Evolutionary conservation across 78 protist species (phyloP), one percentile per base, ranked within the genome.

Genomic region (Chrysochromulina parva): DNA sequence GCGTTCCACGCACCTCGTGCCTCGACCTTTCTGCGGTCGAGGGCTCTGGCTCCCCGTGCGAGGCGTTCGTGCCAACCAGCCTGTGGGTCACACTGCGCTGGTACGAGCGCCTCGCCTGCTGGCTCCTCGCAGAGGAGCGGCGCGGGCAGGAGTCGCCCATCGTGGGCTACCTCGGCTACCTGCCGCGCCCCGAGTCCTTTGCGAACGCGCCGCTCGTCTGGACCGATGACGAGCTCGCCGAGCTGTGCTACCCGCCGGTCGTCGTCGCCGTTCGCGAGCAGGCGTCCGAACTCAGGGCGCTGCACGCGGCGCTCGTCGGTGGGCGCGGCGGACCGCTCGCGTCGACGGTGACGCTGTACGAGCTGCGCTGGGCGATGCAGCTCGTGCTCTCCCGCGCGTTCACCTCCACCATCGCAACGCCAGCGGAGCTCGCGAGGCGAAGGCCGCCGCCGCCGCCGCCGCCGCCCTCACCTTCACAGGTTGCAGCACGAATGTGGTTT

Each of bases 301-400:
- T 74, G 19, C 55, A 17, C 57, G 58, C 16, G 20, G 55, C 3
- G 82, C 50, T 74, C n/a, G 50, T 2, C 24, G 14, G 48, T 11
- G 50, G 53, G 3, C 38, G 38, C 38, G 78, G 78, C 7, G 78
- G 78, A 1, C 28, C 82, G 38, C 57, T 10, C 57, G 82, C 53
- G 28, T 53, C 19, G 38, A 1, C n/a, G 24, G 82, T 48, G 28
- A 48, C 82, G 55, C 50, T 74, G 11, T 53, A 74, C 26, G 82
- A 74, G 57, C n/a, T 74, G 28, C 10, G 13, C 13, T 74, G 82
- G 82, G 82, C 82, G 57, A 11, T 13, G 55, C 82, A 74, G 82
- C 50, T 74, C 13, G 82, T 74, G 55, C 82, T 74, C 82, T 74
- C 82, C 20, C 82, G 82, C 57, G 82, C 82, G 38, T 74, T 74